phyloP scores from a whole-genome alignment of 2,329 filamentous ascomycete species.

The Colletotrichum somersetense region DNA sequence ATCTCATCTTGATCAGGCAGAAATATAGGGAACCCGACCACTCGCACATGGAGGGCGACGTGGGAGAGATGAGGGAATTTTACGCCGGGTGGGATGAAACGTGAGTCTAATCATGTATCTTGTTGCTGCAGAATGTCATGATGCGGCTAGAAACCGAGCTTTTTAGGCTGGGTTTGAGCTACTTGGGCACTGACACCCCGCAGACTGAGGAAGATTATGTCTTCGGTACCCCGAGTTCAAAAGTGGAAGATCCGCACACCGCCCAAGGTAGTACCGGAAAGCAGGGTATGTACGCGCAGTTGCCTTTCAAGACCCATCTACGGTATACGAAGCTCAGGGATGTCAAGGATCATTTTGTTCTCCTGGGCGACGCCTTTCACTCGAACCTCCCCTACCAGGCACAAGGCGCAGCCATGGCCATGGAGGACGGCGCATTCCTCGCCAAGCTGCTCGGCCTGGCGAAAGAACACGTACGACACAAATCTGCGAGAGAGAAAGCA shows the following conservation, averaged over 20 bases:
- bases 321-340: neutral
- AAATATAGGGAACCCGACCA: conserved; percentile 1
- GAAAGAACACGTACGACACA: neutral
- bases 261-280: conserved; percentile 5
- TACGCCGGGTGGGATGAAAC: conserved; percentile 31
- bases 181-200: neutral
- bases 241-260: conserved; percentile 36
- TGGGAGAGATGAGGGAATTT: conserved; percentile 29
- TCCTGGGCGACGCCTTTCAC: conserved; percentile 40
- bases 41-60: neutral
- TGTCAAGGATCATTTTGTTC: conserved; percentile 33
- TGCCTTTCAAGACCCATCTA: neutral
- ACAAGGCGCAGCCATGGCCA: conserved; percentile 46
- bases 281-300: conserved; percentile 12
- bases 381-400: conserved; percentile 46
- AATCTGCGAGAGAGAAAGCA: neutral
- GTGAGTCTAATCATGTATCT: neutral
- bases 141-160: neutral
- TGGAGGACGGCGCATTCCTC: conserved; percentile 46
- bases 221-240: conserved; percentile 20
- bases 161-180: too few relatives aligned
- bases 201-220: conserved; percentile 32
- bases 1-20: conserved; percentile 19
- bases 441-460: conserved; percentile 47
- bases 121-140: neutral